Percentiles rank a stretch among this genome's conserved stretches.
Evolutionary conservation across 2,329 filamentous ascomycete genomes (phyloP).

Genomic region (Lasiodiplodia hormozganensis): DNA sequence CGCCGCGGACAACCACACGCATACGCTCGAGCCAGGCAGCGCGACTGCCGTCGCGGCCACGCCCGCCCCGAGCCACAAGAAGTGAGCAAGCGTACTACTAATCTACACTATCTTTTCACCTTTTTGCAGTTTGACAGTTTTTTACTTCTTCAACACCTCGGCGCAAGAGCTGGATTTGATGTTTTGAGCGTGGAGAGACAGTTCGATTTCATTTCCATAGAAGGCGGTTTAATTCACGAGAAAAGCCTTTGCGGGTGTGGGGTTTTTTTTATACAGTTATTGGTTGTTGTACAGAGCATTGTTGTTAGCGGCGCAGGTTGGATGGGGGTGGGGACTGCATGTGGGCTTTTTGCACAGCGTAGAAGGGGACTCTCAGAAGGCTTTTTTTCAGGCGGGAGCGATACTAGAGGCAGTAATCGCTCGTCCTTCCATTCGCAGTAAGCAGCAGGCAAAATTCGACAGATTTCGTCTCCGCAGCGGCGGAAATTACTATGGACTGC

Average conservation of each 20-base stretch:
- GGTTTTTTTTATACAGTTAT: slow-evolving; percentile 13
- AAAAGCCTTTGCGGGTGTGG: slow-evolving; percentile 2
- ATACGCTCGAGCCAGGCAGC: slow-evolving; percentile 76
- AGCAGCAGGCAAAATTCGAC: slow-evolving; percentile 21
- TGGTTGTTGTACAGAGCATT: slow-evolving; percentile 22
- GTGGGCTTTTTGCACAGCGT: slow-evolving; percentile 15
- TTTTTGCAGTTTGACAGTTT: neutral
- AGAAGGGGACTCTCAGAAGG: slow-evolving; percentile 16
- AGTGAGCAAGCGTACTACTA: slow-evolving; percentile 23
- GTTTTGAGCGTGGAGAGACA: slow-evolving; percentile 4
- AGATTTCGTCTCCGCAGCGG: slow-evolving; percentile 18
- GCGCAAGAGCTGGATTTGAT: slow-evolving; percentile 10
- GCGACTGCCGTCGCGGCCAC: slow-evolving; percentile 47
- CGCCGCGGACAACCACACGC: slow-evolving; percentile 77
- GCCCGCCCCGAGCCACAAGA: slow-evolving; percentile 32
- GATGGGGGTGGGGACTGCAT: slow-evolving; percentile 14
- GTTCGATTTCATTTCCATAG: slow-evolving; percentile 21
- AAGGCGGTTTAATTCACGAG: slow-evolving; percentile 30
- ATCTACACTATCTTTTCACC: neutral
- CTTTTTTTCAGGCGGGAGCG: slow-evolving; percentile 3
- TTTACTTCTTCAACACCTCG: slow-evolving; percentile 5
- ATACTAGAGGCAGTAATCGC: slow-evolving; percentile 22
- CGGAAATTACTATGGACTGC: slow-evolving; percentile 21
- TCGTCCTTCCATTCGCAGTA: slow-evolving; percentile 23
- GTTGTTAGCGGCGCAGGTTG: slow-evolving; percentile 14